Percentiles rank a stretch among this genome's conserved stretches.
Evolutionary conservation across 2,329 filamentous ascomycete species (phyloP).

Genomic region (Diaporthe aspalathi): DNA sequence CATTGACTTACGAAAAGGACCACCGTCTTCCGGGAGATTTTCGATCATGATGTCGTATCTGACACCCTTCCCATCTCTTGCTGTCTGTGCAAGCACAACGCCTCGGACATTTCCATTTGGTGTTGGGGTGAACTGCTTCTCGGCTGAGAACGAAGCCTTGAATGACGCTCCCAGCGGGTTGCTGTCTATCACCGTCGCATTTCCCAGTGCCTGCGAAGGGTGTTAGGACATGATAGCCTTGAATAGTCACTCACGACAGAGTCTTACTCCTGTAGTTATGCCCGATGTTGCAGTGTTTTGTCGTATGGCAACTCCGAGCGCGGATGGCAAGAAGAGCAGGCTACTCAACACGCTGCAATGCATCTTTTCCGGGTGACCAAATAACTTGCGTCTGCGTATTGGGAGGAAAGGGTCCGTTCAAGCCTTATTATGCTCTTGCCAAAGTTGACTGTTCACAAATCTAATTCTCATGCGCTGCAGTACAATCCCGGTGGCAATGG

Average conservation of each 20-base stretch:
- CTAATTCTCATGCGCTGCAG: neutral
- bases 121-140: constrained; percentile 30
- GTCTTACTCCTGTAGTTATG: constrained; percentile 15
- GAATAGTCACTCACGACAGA: neutral
- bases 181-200: constrained; percentile 32
- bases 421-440: neutral
- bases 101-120: constrained; percentile 40
- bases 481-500: neutral
- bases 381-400: neutral
- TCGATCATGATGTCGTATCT: constrained; percentile 46
- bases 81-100: constrained; percentile 44
- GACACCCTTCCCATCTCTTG: constrained; percentile 47
- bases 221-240: neutral
- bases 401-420: neutral
- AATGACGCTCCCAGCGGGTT: constrained; percentile 30
- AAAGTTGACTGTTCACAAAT: neutral
- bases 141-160: constrained; percentile 29
- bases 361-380: neutral
- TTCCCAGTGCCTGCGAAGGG: constrained; percentile 26
- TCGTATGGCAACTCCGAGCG: constrained; percentile 5
- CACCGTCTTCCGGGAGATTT: constrained; percentile 48
- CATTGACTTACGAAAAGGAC: constrained; percentile 48
- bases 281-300: neutral
- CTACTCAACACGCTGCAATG: neutral
- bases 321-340: constrained; percentile 4